Percentiles rank a stretch among this genome's conserved stretches.
phyloP scores from a whole-genome alignment of 176 grass and related monocot species.

The Zoysia japonica region DNA sequence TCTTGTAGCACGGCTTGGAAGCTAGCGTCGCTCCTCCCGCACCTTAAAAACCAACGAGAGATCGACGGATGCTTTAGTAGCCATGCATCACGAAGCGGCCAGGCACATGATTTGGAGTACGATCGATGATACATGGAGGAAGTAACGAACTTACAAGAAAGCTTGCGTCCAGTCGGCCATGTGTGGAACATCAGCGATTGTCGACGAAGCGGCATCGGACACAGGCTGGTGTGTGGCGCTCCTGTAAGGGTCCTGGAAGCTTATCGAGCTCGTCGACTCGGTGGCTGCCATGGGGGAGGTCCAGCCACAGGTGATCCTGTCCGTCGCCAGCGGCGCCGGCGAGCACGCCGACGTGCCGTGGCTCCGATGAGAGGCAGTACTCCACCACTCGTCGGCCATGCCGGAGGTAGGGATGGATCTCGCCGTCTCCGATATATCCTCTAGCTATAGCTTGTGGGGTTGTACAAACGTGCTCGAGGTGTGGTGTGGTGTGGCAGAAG shows the following conservation, averaged over 20 bases:
- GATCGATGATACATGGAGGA: background rate
- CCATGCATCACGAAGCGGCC: background rate
- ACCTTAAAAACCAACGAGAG: conserved; percentile 15
- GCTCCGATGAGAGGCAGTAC: conserved; percentile 32
- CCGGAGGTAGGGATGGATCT: background rate
- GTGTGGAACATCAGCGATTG: conserved; percentile 26
- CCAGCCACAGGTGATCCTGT: conserved; percentile 37
- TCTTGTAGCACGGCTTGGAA: conserved; percentile 49
- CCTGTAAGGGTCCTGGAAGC: conserved; percentile 50
- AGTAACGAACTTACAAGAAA: conserved; percentile 44
- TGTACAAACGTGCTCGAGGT: conserved; percentile 8
- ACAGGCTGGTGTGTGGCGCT: conserved; percentile 32
- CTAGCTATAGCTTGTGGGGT: background rate
- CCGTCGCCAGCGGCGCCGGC: conserved; percentile 23
- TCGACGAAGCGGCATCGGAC: conserved; percentile 43
- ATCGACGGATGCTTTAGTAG: background rate
- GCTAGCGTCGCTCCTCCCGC: conserved; percentile 46
- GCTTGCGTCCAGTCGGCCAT: conserved; percentile 48
- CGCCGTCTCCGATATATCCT: too few species aligned
- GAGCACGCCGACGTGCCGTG: conserved; percentile 50
- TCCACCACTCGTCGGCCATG: conserved; percentile 63
- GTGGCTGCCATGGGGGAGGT: conserved; percentile 20
- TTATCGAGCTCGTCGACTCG: conserved; percentile 51
- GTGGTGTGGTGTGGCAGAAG: conserved; percentile 24
- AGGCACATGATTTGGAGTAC: background rate